Evolutionary conservation across 768 basidiomycete species (phyloP).

Genomic region (Gymnopilus junonius): DNA sequence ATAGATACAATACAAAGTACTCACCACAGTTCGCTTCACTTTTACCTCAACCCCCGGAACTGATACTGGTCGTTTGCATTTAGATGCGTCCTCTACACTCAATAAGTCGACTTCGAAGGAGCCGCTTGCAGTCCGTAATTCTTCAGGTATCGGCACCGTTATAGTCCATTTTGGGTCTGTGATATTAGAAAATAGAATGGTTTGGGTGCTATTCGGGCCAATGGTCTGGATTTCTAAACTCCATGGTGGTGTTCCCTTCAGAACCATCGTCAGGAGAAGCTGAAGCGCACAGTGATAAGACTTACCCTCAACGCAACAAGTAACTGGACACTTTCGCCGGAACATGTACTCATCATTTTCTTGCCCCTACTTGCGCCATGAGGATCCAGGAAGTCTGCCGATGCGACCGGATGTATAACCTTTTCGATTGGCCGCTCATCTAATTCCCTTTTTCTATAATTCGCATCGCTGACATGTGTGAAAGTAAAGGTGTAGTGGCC

Average conservation of each 20-base stretch:
- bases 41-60: constrained; percentile 84
- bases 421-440: constrained; percentile 83
- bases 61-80: constrained; percentile 78
- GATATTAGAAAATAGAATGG: constrained; percentile 58
- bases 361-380: constrained; percentile 47
- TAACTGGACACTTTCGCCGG: constrained; percentile 73
- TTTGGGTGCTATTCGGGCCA: constrained; percentile 70
- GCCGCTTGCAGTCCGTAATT: constrained; percentile 70
- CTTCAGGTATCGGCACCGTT: constrained; percentile 68
- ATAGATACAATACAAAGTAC: constrained; percentile 16
- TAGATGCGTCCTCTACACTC: constrained; percentile 86
- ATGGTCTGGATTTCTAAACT: constrained; percentile 83
- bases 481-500: constrained; percentile 90
- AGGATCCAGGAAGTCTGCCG: constrained; percentile 67
- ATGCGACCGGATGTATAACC: constrained; percentile 87
- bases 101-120: constrained; percentile 84
- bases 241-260: constrained; percentile 90
- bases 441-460: constrained; percentile 80
- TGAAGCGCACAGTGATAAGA: neutral
- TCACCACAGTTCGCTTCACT: constrained; percentile 79
- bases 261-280: neutral
- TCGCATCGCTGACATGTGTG: constrained; percentile 75
- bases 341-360: constrained; percentile 74
- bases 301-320: constrained; percentile 81
- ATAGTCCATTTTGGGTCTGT: constrained; percentile 57